phyloP scores from a whole-genome alignment of 2,329 filamentous ascomycete genomes.

The Apiospora phragmitis region DNA sequence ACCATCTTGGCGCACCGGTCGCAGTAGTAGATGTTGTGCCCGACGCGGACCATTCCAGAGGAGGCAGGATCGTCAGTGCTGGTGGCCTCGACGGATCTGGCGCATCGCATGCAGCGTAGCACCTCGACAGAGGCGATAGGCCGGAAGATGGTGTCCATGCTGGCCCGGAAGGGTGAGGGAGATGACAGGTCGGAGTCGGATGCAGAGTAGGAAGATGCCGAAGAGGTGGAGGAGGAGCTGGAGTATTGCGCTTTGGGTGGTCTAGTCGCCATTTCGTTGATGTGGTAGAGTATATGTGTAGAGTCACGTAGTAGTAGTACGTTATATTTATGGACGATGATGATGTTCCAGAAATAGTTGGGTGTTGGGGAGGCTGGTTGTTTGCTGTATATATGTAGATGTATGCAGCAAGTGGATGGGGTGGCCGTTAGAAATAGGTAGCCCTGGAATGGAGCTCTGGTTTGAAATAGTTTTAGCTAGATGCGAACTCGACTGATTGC shows the following conservation, averaged over 20 bases:
- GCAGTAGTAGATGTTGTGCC: conserved; percentile 68
- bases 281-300: not conserved
- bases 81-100: conserved; percentile 60
- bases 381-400: not conserved
- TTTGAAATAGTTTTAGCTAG: conserved; percentile 2
- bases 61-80: conserved; percentile 59
- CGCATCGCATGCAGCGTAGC: conserved; percentile 63
- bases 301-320: not conserved
- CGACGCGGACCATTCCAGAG: conserved; percentile 65
- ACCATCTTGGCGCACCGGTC: conserved; percentile 63
- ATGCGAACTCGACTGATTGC: conserved; percentile 6
- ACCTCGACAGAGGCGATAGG: conserved; percentile 56
- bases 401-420: not conserved
- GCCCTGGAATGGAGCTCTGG: not conserved
- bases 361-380: not conserved
- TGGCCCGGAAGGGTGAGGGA: conserved; percentile 37
- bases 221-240: conserved; percentile 33
- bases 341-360: not conserved
- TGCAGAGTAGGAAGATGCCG: conserved; percentile 31
- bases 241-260: conserved; percentile 38
- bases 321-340: not conserved
- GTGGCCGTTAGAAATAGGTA: conserved; percentile 6
- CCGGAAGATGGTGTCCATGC: conserved; percentile 48
- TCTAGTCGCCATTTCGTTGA: conserved; percentile 21
- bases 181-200: conserved; percentile 46